A percentile compares a stretch with the other conserved stretches of the same genome.
Conservation (phyloP, 2,329 filamentous ascomycete genomes). For the Botrytis cinerea region DNA sequence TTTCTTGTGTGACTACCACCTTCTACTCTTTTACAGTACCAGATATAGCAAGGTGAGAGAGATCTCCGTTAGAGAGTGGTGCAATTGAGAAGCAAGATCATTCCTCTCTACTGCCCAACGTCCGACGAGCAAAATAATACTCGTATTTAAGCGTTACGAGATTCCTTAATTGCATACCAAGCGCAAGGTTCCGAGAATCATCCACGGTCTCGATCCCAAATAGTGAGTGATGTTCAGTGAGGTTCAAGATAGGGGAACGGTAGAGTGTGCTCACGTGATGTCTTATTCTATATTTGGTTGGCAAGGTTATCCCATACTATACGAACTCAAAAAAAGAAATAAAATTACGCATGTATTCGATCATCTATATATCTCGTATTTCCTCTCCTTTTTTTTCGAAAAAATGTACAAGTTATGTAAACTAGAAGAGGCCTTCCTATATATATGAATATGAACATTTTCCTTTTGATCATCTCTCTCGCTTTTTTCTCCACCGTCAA, state of each 20-base stretch:
- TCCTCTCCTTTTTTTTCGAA: neutral
- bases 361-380: neutral
- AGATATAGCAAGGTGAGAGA: neutral
- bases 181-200: neutral
- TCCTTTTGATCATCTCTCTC: neutral
- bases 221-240: neutral
- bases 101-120: neutral
- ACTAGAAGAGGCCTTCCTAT: neutral
- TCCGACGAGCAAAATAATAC: accelerated
- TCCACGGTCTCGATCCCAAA: neutral
- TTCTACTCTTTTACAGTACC: no score
- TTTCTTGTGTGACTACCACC: no score
- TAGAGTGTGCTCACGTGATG: neutral
- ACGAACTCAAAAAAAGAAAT: slow-evolving; percentile 6
- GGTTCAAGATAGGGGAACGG: neutral
- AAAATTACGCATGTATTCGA: neutral
- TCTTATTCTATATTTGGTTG: neutral
- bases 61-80: neutral
- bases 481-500: neutral
- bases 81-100: neutral
- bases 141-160: neutral
- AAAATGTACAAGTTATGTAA: neutral
- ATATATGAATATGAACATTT: neutral
- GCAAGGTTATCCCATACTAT: slow-evolving; percentile 2
- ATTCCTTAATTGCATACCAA: neutral